Evolutionary conservation across 306 rosid species (phyloP), one percentile per base, ranked within the genome.

Genomic region (Adenanthera pavonina): DNA sequence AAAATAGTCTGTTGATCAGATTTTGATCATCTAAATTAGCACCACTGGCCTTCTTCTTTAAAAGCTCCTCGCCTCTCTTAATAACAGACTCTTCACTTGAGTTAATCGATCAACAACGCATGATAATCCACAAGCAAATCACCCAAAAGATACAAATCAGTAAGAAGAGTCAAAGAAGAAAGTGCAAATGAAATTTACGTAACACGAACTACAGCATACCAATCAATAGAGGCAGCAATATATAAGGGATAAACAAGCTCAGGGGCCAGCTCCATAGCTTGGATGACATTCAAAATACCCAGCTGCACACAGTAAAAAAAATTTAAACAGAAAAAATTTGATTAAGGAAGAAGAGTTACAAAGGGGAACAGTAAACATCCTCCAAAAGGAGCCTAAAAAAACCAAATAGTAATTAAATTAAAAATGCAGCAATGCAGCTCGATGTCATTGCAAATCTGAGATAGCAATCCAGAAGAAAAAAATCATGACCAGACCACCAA

Each of bases 11-110:
- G 88, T 82, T 91, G 81, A 95, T 86, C 80, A 95, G 91, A 81
- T 81, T 85, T 68, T 84, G 84, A 89, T 93, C 95, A 72, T 95
- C 99, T 79, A 95, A 87, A 86, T 89, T 90, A 77, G 94, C 93
- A 71, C 89, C 86, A 80, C 85, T 78, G 82, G 93, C 97, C 89
- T 93, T 95, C 97, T 92, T 92, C 95, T 94, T 95, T 76, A 93
- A 75, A 85, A 95, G 97, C 86, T 91, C 97, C 90, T 95, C 99
- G 81, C 97, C 99, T 88, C 90, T 89, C 91, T 91, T 95, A 81
- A 90, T 83, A 82, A 91, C 93, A 54, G 89, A 85, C 92, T 95
- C 99, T 80, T 95, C 95, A 89, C 99, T 95, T 83, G 87, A 88
- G 88, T 84, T 70, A 87, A 84, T 80, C 83, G 86, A 89, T 77